These are phyloP conservation scores for Pseudonectria foliicola DNA, from an alignment of 2,329 filamentous ascomycete species.

Conservation along the genomic window DNA sequence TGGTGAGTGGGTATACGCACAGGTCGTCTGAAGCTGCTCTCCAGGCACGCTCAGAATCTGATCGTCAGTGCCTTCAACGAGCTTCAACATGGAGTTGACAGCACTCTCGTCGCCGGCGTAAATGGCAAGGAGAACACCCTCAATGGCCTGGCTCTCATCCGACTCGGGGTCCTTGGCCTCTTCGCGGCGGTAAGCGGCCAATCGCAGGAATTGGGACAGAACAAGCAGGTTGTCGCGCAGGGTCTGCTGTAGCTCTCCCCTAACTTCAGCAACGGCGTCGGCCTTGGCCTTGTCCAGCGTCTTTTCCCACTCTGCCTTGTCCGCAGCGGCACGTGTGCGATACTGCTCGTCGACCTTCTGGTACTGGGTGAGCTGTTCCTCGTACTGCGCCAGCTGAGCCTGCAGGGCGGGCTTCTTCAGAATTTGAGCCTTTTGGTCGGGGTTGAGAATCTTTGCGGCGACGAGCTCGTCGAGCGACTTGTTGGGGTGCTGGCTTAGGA, in stretches of 20 bases:
- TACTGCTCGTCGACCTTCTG: conserved; percentile 71
- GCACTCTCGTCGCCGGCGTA: conserved; percentile 72
- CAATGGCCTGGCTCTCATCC: conserved; percentile 73
- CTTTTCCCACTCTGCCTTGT: conserved; percentile 56
- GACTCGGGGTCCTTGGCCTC: conserved; percentile 57
- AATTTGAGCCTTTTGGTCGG: conserved; percentile 70
- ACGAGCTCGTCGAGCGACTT: conserved; percentile 70
- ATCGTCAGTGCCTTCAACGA: conserved; percentile 66
- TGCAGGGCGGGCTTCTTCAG: conserved; percentile 70
- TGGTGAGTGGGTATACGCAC: conserved; percentile 43
- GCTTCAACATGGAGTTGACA: conserved; percentile 67
- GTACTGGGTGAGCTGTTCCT: conserved; percentile 68
- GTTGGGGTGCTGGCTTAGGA: conserved; percentile 62
- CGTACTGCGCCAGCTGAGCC: conserved; percentile 59
- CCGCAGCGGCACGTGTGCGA: conserved; percentile 50
- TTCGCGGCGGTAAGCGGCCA: conserved; percentile 67
- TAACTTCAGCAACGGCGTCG: conserved; percentile 43
- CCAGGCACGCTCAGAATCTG: conserved; percentile 58
- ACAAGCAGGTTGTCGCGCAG: conserved; percentile 60
- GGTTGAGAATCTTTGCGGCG: conserved; percentile 64
- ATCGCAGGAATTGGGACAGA: conserved; percentile 71
- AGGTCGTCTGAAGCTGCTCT: conserved; percentile 60
- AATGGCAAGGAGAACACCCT: conserved; percentile 70
- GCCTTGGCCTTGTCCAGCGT: conserved; percentile 48
- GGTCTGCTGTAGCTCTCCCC: conserved; percentile 44